Evolutionary conservation across 2,329 filamentous ascomycete genomes (phyloP).

Genomic region (Hypomyces perniciosus): DNA sequence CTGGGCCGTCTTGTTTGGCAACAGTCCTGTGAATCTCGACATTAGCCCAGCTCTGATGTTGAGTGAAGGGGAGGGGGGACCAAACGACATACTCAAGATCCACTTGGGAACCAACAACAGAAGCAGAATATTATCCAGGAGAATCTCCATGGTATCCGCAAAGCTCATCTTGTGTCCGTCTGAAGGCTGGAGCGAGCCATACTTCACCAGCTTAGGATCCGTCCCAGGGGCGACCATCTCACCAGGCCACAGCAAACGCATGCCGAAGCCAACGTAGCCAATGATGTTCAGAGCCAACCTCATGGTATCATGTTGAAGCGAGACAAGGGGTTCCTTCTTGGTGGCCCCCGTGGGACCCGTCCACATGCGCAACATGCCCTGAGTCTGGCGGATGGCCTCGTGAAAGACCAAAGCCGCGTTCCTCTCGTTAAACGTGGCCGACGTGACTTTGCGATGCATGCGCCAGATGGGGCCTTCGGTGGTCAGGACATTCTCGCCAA

Average conservation of each 20-base stretch:
- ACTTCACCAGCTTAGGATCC: conserved; percentile 43
- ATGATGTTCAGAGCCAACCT: conserved; percentile 50
- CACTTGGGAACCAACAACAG: conserved; percentile 55
- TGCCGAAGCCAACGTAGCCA: conserved; percentile 65
- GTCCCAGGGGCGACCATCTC: conserved; percentile 42
- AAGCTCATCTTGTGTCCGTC: conserved; percentile 59
- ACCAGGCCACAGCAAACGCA: conserved; percentile 56
- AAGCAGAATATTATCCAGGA: conserved; percentile 58
- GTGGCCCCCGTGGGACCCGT: conserved; percentile 26
- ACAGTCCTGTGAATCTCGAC: conserved; percentile 24
- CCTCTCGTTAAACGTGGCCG: conserved; percentile 69
- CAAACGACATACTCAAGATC: conserved; percentile 42
- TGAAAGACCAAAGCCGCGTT: conserved; percentile 63
- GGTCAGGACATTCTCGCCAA: conserved; percentile 65
- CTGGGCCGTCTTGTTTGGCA: conserved; percentile 47
- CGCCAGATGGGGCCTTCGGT: conserved; percentile 66
- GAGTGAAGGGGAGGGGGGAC: not conserved
- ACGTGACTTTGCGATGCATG: conserved; percentile 64
- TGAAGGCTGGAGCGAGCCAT: conserved; percentile 39
- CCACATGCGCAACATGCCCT: conserved; percentile 56
- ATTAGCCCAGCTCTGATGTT: not conserved
- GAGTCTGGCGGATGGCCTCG: conserved; percentile 57
- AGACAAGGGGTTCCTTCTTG: conserved; percentile 40
- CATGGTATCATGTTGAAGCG: conserved; percentile 61
- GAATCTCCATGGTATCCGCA: conserved; percentile 52